Base-by-base conservation (phyloP, 2,329 filamentous ascomycete species). In the Ceratocystis papillata region DNA sequence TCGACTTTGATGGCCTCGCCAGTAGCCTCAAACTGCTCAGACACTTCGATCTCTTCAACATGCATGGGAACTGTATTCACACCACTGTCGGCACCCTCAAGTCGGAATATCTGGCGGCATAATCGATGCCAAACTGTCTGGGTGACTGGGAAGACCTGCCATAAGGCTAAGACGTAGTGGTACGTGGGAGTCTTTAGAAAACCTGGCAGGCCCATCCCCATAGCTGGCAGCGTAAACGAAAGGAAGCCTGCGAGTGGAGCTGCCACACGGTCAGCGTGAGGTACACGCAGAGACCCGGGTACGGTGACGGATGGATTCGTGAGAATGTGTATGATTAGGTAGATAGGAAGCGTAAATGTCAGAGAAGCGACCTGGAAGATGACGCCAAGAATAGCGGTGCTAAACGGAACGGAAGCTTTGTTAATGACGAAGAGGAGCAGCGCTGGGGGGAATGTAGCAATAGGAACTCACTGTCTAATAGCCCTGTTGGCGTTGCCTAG, bases 111-210 rank as follows among this genome's bases (percentile, higher is more conserved):
- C 1, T 15, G 37, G 41, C 41, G 60, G n/a, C 17, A 28, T 6
- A 59, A 17, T 22, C 15, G 37, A 44, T 64, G 65, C 28, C 44
- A 50, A 33, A 53, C 33, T 2, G 4, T n/a, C 20, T 64, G 53
- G 6, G 53, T 50, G 8, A 50, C 5, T 5, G 66, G 66, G 37
- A 67, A 67, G 46, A 67, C n/a, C 46, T 67, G 66, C 66, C 62
- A 67, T 1, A 65, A 8, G 46, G 66, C 66, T 25, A 22, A 50
- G 62, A 33, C 22, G 30, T 62, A 65, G 62, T 67, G 25, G 62
- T 53, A 45, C 12, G 10, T 3, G 8, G 65, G 61, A 7, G 48
- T 17, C 17, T 15, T n/a, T 4, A 63, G 10, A 20, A 44, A 17
- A 25, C 20, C 20, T 5, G 65, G 60, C 59, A 63, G 15, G 20